These are phyloP conservation scores for Arthroderma uncinatum DNA, from an alignment of 2,329 filamentous ascomycete species.

Conservation along the genomic window DNA sequence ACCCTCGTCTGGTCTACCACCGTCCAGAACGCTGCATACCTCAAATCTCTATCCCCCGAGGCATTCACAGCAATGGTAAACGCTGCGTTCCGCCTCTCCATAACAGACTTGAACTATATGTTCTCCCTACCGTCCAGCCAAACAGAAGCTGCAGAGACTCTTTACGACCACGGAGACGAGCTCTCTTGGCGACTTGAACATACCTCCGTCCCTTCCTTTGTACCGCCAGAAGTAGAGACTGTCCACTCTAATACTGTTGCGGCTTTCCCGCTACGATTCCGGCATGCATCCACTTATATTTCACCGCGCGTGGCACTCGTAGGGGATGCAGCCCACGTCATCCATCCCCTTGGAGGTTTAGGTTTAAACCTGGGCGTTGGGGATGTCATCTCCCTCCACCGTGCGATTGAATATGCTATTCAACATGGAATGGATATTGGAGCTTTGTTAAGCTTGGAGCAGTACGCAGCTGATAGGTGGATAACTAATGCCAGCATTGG, in stretches of 20 bases:
- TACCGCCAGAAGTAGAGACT: slow-evolving; percentile 56
- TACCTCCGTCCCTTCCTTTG: slow-evolving; percentile 44
- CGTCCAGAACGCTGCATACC: slow-evolving; percentile 60
- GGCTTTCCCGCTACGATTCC: slow-evolving; percentile 80
- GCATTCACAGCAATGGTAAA: slow-evolving; percentile 86
- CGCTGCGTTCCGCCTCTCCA: slow-evolving; percentile 73
- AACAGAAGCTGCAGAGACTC: slow-evolving; percentile 20
- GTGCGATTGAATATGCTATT: slow-evolving; percentile 64
- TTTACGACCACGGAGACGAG: slow-evolving; percentile 53
- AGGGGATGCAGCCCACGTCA: slow-evolving; percentile 88
- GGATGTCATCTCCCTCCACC: slow-evolving; percentile 69
- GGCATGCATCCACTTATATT: slow-evolving; percentile 89
- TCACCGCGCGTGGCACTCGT: slow-evolving; percentile 83
- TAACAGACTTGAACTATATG: slow-evolving; percentile 73
- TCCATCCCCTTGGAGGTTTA: slow-evolving; percentile 89
- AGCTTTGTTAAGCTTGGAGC: slow-evolving; percentile 62
- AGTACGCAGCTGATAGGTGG: slow-evolving; percentile 72
- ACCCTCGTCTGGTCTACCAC: slow-evolving; percentile 94
- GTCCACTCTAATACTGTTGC: slow-evolving; percentile 73
- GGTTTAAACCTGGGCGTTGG: slow-evolving; percentile 88
- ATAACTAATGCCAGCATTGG: slow-evolving; percentile 68
- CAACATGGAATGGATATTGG: slow-evolving; percentile 81
- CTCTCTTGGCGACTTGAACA: slow-evolving; percentile 71
- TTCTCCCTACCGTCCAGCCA: slow-evolving; percentile 45
- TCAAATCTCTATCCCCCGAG: slow-evolving; percentile 61